These are phyloP conservation scores for Vitis hybrid DNA, from an alignment of 177 flowering plant species.

Conservation along the genomic window DNA sequence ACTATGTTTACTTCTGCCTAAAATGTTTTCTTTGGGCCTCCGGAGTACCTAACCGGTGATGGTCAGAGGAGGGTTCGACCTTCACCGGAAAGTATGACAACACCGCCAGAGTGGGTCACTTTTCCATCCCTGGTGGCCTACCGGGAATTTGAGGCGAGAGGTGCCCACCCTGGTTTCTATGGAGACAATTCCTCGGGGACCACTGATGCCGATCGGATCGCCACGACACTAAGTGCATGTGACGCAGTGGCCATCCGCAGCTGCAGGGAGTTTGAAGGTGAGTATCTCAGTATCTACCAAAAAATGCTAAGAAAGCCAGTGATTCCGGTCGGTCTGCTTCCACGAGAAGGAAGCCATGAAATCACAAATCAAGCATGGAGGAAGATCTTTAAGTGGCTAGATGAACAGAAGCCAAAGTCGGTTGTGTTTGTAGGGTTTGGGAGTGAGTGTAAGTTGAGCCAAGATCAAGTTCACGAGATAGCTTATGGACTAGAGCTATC, in stretches of 20 bases:
- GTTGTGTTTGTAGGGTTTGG: constrained; percentile 26
- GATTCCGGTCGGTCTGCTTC: constrained; percentile 31
- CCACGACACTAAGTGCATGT: background rate
- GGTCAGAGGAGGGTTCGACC: background rate
- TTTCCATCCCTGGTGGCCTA: constrained; percentile 11
- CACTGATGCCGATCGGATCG: background rate
- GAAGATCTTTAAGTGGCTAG: constrained; percentile 23
- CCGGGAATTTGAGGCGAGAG: background rate
- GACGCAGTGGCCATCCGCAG: constrained; percentile 8
- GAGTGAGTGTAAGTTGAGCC: constrained; percentile 21
- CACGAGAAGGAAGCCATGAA: constrained; percentile 8
- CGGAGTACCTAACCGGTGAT: background rate
- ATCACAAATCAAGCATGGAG: constrained; percentile 1
- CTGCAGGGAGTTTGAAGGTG: constrained; percentile 16
- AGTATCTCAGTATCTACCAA: constrained; percentile 14
- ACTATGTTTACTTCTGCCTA: background rate
- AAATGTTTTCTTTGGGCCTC: constrained; percentile 4
- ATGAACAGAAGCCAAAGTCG: constrained; percentile 17
- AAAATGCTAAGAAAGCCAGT: constrained; percentile 12
- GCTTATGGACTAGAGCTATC: constrained; percentile 32
- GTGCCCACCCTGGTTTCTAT: background rate
- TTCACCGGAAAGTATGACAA: constrained; percentile 6
- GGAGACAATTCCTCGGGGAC: background rate
- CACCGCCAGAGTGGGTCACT: constrained; percentile 10
- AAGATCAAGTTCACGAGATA: constrained; percentile 26